These are phyloP conservation scores for Termitomyces heimii DNA, from an alignment of 768 basidiomycete genomes.

Conservation along the genomic window DNA sequence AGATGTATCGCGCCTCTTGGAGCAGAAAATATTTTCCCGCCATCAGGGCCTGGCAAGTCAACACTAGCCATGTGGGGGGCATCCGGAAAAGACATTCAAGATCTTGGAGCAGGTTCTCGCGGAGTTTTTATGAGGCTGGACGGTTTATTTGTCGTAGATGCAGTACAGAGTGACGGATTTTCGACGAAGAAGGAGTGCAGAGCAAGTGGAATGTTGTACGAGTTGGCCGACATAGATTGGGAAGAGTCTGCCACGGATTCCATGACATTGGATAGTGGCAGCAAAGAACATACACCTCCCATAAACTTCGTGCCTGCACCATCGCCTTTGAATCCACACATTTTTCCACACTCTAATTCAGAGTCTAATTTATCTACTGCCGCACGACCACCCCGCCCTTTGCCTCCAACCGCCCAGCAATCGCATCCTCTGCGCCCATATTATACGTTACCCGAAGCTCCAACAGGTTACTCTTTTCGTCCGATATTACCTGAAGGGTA, in stretches of 20 bases:
- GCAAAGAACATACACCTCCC: neutral
- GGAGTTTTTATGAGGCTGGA: constrained; percentile 72
- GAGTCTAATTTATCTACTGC: constrained; percentile 13
- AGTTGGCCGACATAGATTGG: constrained; percentile 75
- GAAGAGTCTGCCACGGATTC: constrained; percentile 18
- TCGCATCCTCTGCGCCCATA: constrained; percentile 17
- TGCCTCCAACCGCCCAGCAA: constrained; percentile 10
- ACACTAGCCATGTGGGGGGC: constrained; percentile 20
- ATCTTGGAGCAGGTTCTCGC: constrained; percentile 49
- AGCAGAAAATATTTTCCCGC: constrained; percentile 49
- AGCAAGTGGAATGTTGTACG: constrained; percentile 70
- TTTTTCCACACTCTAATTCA: constrained; percentile 19
- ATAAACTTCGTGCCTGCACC: constrained; percentile 17
- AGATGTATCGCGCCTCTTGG: constrained; percentile 64
- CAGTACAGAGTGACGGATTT: constrained; percentile 32
- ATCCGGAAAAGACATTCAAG: constrained; percentile 18
- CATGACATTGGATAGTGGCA: neutral
- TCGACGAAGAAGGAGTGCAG: constrained; percentile 51
- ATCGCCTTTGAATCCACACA: constrained; percentile 25
- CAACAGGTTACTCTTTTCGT: constrained; percentile 64
- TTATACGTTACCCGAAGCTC: constrained; percentile 53
- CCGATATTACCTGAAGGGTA: constrained; percentile 54
- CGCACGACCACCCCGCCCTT: constrained; percentile 1
- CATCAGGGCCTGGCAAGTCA: constrained; percentile 51
- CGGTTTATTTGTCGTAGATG: constrained; percentile 58